These are phyloP conservation scores for Linanthus parryae DNA, from an alignment of 148 eudicot species.

Conservation along the genomic window DNA sequence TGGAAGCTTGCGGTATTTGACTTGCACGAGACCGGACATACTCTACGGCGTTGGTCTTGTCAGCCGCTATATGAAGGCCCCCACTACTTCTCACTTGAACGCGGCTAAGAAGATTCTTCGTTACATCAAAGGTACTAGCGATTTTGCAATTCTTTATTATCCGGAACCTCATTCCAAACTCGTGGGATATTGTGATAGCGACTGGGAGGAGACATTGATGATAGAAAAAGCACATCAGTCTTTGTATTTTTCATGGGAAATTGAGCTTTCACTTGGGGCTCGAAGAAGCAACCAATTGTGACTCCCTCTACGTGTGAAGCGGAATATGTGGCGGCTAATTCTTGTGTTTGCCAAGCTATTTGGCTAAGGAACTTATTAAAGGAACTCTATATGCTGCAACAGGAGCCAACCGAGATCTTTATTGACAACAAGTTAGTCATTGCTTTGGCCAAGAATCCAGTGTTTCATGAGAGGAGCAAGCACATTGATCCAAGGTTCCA, in stretches of 20 bases:
- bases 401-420: neutral
- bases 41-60: no score
- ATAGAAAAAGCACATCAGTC: neutral
- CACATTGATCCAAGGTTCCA: neutral
- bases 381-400: neutral
- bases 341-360: neutral
- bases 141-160: no score
- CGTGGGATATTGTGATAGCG: neutral
- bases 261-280: neutral
- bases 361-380: neutral
- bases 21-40: no score
- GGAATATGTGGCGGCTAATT: neutral
- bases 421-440: neutral
- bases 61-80: no score
- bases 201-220: constrained; percentile 1
- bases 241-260: neutral
- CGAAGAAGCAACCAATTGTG: neutral
- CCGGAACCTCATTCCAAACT: neutral
- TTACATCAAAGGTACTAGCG: no score
- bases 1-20: no score
- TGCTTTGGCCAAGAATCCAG: neutral
- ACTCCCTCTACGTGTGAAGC: neutral
- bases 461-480: neutral
- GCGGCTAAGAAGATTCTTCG: no score
- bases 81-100: no score